phyloP scores from a whole-genome alignment of 1,284 basidiomycete species.

The Golubevia pallescens region DNA sequence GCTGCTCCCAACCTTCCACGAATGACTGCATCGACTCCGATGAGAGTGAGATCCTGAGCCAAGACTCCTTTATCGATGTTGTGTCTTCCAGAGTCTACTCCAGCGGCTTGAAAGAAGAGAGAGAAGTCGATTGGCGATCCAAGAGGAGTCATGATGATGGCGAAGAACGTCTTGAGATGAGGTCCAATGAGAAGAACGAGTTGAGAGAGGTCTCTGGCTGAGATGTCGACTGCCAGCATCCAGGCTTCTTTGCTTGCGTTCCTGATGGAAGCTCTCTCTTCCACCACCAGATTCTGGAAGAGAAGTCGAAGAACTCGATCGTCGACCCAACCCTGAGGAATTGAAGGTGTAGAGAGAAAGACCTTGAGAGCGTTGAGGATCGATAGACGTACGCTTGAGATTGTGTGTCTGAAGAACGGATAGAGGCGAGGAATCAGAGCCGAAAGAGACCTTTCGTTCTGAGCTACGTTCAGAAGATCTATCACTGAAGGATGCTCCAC shows the following conservation, averaged over 20 bases:
- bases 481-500: slow-evolving; percentile 82
- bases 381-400: slow-evolving; percentile 87
- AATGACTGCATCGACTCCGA: slow-evolving; percentile 79
- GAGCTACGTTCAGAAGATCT: slow-evolving; percentile 68
- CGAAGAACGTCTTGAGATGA: slow-evolving; percentile 67
- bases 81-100: slow-evolving; percentile 63
- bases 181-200: slow-evolving; percentile 32
- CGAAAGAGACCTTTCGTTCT: slow-evolving; percentile 67
- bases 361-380: slow-evolving; percentile 88
- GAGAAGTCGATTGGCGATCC: slow-evolving; percentile 78
- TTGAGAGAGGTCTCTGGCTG: not conserved
- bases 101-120: slow-evolving; percentile 74
- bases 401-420: slow-evolving; percentile 97
- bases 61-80: slow-evolving; percentile 98
- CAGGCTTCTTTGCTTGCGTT: slow-evolving; percentile 79
- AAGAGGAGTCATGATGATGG: slow-evolving; percentile 86
- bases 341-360: slow-evolving; percentile 78
- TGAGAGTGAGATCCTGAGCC: slow-evolving; percentile 83
- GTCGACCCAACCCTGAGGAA: slow-evolving; percentile 83
- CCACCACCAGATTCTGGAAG: slow-evolving; percentile 92
- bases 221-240: slow-evolving; percentile 71
- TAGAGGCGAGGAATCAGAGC: slow-evolving; percentile 85
- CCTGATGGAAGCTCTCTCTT: slow-evolving; percentile 86
- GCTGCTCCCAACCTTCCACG: slow-evolving; percentile 83
- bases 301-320: slow-evolving; percentile 80